Evolutionary conservation across 441 rosid species (phyloP).

Genomic region (Dalechampia spathulata): DNA sequence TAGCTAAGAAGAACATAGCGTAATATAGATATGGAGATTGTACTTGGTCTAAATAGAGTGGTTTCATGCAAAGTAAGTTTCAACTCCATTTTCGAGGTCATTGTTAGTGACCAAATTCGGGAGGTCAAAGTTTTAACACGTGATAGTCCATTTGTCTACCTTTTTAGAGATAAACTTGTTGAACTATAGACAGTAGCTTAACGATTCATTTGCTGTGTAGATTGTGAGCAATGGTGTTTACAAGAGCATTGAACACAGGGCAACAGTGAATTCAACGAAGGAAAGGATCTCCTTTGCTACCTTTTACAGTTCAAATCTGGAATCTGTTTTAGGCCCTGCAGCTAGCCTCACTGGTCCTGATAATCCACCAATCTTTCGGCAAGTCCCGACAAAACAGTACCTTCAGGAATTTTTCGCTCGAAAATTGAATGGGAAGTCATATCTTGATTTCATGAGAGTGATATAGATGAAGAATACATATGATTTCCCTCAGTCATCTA

Average conservation of each 20-base stretch:
- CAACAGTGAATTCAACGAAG: constrained; percentile 26
- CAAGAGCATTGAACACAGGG: constrained; percentile 44
- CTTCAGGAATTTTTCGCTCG: constrained; percentile 32
- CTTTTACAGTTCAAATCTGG: constrained; percentile 28
- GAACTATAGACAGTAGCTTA: no score
- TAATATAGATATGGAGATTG: no score
- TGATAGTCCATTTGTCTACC: no score
- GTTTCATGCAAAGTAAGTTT: no score
- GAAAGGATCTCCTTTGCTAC: constrained; percentile 40
- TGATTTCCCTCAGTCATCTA: no score
- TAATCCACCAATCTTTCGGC: constrained; percentile 23
- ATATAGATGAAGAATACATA: no score
- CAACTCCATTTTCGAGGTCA: no score
- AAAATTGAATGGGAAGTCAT: constrained; percentile 34
- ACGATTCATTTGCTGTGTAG: constrained; percentile 16
- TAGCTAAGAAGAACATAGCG: no score
- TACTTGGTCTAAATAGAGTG: no score
- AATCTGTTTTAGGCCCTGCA: constrained; percentile 33
- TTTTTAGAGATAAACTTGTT: no score
- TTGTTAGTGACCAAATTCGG: no score
- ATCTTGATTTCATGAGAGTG: constrained; percentile 31
- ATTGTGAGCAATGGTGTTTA: constrained; percentile 42
- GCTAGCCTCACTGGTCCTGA: constrained; percentile 19
- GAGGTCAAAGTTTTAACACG: no score
- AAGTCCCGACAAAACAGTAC: constrained; percentile 25